Conservation (phyloP, 2,329 filamentous ascomycete genomes). For the Orbilia blumenaviensis region DNA sequence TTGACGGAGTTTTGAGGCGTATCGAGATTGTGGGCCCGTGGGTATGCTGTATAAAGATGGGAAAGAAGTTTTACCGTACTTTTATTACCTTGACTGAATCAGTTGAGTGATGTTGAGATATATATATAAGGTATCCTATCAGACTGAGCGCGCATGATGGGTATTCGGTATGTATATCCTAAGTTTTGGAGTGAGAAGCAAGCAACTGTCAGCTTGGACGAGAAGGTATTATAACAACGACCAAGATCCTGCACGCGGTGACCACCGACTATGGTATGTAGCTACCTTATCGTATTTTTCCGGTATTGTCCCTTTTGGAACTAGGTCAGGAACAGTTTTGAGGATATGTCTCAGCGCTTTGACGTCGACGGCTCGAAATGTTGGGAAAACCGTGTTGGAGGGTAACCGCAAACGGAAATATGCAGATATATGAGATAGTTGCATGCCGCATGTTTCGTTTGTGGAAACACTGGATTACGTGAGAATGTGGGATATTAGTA, state of each 20-base stretch:
- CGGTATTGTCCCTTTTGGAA: background rate
- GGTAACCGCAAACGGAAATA: slow-evolving; percentile 31
- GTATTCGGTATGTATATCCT: too few species aligned
- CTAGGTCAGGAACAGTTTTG: slow-evolving; percentile 34
- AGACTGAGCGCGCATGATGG: background rate
- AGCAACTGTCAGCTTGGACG: background rate
- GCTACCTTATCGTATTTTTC: slow-evolving; percentile 8
- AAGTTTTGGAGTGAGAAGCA: too few species aligned
- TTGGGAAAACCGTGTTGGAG: slow-evolving; percentile 14
- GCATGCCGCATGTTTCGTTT: background rate
- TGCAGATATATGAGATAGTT: slow-evolving; percentile 22
- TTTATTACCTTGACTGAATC: too few species aligned
- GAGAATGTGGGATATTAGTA: background rate
- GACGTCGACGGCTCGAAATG: background rate
- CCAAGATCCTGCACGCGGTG: slow-evolving; percentile 16
- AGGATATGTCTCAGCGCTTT: background rate
- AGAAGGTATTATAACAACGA: background rate
- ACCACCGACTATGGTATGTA: background rate
- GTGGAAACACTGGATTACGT: background rate
- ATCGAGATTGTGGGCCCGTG: too few species aligned
- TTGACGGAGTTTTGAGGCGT: background rate
- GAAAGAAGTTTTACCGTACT: too few species aligned
- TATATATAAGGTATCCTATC: background rate
- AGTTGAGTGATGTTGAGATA: too few species aligned
- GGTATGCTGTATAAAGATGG: too few species aligned